Conservation (phyloP, 805 yeast species). For the Kodamaea kakaduensis region DNA sequence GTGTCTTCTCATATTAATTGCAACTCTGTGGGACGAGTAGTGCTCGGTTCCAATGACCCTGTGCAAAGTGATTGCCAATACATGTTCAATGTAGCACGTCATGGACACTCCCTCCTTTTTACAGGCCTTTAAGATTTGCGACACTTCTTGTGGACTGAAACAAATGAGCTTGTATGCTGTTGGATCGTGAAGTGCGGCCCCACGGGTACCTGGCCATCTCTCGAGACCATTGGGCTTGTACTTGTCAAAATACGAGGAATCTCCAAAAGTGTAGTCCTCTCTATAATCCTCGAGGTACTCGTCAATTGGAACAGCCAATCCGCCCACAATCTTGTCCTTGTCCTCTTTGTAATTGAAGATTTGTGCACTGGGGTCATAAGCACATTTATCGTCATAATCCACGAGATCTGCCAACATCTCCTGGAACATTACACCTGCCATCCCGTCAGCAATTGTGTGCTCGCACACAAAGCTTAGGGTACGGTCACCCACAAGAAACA, state of each 20-base stretch:
- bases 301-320: constrained; percentile 37
- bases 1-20: constrained; percentile 33
- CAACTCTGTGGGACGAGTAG: constrained; percentile 25
- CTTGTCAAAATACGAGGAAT: constrained; percentile 22
- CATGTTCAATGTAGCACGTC: constrained; percentile 28
- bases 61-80: constrained; percentile 24
- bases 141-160: constrained; percentile 23
- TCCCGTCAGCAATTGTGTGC: constrained; percentile 39
- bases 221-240: constrained; percentile 16
- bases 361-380: constrained; percentile 9
- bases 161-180: constrained; percentile 26
- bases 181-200: constrained; percentile 13
- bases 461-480: constrained; percentile 26
- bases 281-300: constrained; percentile 22
- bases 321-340: constrained; percentile 16
- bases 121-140: constrained; percentile 23
- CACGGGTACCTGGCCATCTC: constrained; percentile 33
- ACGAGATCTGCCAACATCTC: constrained; percentile 30
- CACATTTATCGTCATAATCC: constrained; percentile 11
- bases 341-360: constrained; percentile 24
- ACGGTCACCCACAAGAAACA: constrained; percentile 21
- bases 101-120: constrained; percentile 28
- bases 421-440: constrained; percentile 32
- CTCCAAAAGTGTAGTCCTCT: constrained; percentile 24
- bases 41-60: constrained; percentile 25